Evolutionary conservation across 257 asterid species (phyloP).

Genomic region (Solanum chaucha): DNA sequence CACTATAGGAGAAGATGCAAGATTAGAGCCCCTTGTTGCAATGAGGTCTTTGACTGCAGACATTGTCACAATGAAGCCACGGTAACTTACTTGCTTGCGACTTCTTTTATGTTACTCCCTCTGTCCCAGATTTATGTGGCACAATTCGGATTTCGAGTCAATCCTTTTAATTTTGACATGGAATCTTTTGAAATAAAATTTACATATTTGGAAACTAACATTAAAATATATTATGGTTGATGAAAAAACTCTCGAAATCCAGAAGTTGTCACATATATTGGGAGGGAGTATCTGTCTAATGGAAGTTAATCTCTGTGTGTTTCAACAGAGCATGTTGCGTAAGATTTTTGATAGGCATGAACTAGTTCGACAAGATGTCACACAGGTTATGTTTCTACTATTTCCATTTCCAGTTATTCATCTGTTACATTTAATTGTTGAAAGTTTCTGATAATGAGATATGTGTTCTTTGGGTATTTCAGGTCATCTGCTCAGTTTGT

Average conservation of each 20-base stretch:
- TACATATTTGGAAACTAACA: background rate
- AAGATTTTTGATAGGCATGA: slow-evolving; percentile 74
- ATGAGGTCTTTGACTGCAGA: slow-evolving; percentile 34
- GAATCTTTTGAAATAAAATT: background rate
- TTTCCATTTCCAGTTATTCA: background rate
- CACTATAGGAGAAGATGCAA: slow-evolving; percentile 45
- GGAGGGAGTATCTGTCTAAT: background rate
- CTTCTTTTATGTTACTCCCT: background rate
- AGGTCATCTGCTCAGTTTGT: slow-evolving; percentile 95
- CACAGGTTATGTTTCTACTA: slow-evolving; percentile 48
- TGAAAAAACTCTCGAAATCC: background rate
- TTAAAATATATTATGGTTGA: background rate
- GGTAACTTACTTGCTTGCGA: slow-evolving; percentile 9
- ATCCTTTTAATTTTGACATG: no score
- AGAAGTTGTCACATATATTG: background rate
- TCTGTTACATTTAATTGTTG: background rate
- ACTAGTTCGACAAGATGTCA: slow-evolving; percentile 60
- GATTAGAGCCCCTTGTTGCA: slow-evolving; percentile 38
- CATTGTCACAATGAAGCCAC: slow-evolving; percentile 39
- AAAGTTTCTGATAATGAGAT: background rate
- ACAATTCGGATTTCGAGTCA: no score
- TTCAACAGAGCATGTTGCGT: slow-evolving; percentile 47
- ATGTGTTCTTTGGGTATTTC: slow-evolving; percentile 8
- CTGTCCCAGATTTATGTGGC: background rate
- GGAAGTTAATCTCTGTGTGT: background rate